Evolutionary conservation across 176 grass and related monocot genomes (phyloP), one percentile per base, ranked within the genome.

Genomic region (Rhynchospora breviuscula): DNA sequence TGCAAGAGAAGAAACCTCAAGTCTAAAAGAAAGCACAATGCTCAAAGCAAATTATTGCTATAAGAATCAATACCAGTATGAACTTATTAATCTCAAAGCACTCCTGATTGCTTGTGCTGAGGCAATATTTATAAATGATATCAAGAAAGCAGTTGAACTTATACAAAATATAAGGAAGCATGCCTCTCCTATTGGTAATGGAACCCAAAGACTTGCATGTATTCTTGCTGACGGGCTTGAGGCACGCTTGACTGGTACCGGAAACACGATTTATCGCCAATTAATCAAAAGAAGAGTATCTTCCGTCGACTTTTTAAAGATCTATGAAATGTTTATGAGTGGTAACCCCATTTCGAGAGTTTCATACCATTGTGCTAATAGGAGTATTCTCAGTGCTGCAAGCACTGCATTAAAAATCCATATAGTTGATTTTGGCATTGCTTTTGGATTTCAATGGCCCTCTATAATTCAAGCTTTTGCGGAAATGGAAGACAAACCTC

Each of bases 361-460:
- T n/a, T 1, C 57, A 59, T 59, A 19, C 17, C 5, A 19, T 59
- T n/a, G 17, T 59, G 86, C 93, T 9, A 95, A 95, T 63, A 82
- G 81, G 47, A 90, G 86, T 66, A 95, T 95, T 60, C 88, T 95
- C 0, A 85, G 90, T 7, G 93, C 88, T 13, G 84, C 85, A 10
- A 82, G 67, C 2, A 76, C 85, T 57, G 88, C 67, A 67, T 18
- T 33, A 15, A 15, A 18, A 8, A 75, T 95, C 3, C 93, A 95
- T 63, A 66, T 92, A 15, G 40, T 95, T 35, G 90, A 95, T 80
- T 78, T 95, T 19, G 79, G 66, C 29, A 61, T 95, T 61, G 76
- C 17, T 79, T 67, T 88, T n/a, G 93, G 90, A 29, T 22, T 89
- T 26, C 93, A 95, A 87, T 95, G 93, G 93, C 79, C 86, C 1